A percentile compares a stretch with the other conserved stretches of the same genome.
Conservation (phyloP, 805 yeast species). For the Candida insectalens region DNA sequence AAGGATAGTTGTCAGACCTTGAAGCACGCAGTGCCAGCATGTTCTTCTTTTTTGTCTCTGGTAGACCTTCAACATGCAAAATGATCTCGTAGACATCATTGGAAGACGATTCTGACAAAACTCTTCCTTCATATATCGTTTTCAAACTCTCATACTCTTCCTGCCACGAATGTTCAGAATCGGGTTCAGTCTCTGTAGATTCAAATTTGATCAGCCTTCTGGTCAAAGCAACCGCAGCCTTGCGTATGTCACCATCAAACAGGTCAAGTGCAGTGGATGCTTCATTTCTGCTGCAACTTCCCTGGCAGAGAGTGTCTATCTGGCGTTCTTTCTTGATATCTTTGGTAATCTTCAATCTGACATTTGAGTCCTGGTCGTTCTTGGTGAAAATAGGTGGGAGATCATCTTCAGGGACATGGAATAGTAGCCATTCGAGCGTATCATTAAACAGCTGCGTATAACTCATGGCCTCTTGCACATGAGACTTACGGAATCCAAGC, state of each 20-base stretch:
- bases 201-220: conserved; percentile 19
- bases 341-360: conserved; percentile 44
- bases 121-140: conserved; percentile 36
- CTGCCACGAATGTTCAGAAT: conserved; percentile 40
- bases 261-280: conserved; percentile 38
- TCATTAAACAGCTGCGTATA: conserved; percentile 43
- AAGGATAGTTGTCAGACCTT: conserved; percentile 50
- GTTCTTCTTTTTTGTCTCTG: conserved; percentile 9
- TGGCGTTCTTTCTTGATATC: conserved; percentile 47
- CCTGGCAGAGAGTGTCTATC: conserved; percentile 45
- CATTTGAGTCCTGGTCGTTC: conserved; percentile 45
- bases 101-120: conserved; percentile 28
- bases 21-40: conserved; percentile 29
- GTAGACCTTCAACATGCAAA: conserved; percentile 23
- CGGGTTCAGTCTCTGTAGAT: conserved; percentile 4
- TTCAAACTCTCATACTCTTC: conserved; percentile 66
- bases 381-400: conserved; percentile 60
- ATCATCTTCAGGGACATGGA: conserved; percentile 93
- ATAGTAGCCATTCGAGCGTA: conserved; percentile 66
- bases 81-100: conserved; percentile 25
- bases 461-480: conserved; percentile 60
- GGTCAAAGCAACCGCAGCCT: conserved; percentile 42
- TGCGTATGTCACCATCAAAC: conserved; percentile 34
- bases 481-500: conserved; percentile 63
- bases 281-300: conserved; percentile 66